A percentile compares a stretch with the other conserved stretches of the same genome.
Evolutionary conservation across 2,329 filamentous ascomycete species (phyloP).

Genomic region (Talaromyces pinophilus): DNA sequence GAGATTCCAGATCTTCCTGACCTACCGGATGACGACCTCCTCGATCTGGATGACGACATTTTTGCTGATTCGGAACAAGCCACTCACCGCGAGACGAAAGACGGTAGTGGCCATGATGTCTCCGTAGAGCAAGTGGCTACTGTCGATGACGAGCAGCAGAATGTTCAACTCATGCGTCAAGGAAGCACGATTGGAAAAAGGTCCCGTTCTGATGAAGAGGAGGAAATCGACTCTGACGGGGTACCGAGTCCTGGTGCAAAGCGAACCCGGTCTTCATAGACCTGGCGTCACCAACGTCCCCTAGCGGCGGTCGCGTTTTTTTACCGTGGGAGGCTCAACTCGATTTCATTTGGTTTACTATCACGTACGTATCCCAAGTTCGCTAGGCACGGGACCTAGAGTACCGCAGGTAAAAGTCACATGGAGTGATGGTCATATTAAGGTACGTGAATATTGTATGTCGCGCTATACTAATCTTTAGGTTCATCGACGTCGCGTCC

Average conservation of each 20-base stretch:
- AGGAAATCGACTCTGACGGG: constrained; percentile 34
- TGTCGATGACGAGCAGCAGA: constrained; percentile 27
- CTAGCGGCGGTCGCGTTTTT: neutral
- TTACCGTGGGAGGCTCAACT: neutral
- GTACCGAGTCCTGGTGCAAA: constrained; percentile 48
- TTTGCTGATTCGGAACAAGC: constrained; percentile 31
- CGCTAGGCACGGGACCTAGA: neutral
- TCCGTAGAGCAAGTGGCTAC: constrained; percentile 32
- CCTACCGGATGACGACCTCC: constrained; percentile 31
- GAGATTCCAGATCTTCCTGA: constrained; percentile 25
- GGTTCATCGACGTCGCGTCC: constrained; percentile 6
- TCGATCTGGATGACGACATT: constrained; percentile 37
- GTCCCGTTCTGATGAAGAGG: constrained; percentile 39
- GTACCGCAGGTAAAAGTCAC: neutral
- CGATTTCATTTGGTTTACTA: neutral
- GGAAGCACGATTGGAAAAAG: constrained; percentile 36
- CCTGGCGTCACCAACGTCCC: neutral
- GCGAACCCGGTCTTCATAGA: constrained; percentile 53
- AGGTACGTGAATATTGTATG: constrained; percentile 9
- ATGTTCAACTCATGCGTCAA: constrained; percentile 21
- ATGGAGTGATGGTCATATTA: neutral
- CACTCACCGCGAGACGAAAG: constrained; percentile 25
- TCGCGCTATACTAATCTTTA: constrained; percentile 9
- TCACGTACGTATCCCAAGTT: neutral
- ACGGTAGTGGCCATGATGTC: constrained; percentile 40